Conservation (phyloP, 805 yeast species). For the Starmerella vaccinii region DNA sequence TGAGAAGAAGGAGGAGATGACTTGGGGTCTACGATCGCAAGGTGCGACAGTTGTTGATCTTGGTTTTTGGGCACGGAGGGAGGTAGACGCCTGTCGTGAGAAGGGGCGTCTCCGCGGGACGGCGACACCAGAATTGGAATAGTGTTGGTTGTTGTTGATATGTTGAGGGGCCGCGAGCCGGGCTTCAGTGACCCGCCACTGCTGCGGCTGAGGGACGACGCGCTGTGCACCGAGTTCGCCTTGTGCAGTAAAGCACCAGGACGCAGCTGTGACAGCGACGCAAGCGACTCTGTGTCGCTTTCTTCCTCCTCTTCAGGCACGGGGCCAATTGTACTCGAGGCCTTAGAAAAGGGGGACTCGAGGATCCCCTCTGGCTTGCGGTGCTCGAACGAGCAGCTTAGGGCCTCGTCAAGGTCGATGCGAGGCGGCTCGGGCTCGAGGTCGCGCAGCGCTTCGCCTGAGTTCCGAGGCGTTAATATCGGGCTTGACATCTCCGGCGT, state of each 20-base stretch:
- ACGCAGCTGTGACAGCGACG: slow-evolving; percentile 8
- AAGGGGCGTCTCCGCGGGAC: background rate
- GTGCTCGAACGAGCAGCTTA: slow-evolving; percentile 21
- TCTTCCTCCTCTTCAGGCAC: slow-evolving; percentile 25
- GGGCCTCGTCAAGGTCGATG: slow-evolving; percentile 26
- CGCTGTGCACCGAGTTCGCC: slow-evolving; percentile 11
- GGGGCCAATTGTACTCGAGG: slow-evolving; percentile 21
- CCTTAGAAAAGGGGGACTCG: slow-evolving; percentile 23
- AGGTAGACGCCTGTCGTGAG: background rate
- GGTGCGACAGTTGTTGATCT: slow-evolving; percentile 21
- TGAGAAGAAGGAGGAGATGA: background rate
- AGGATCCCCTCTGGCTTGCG: slow-evolving; percentile 19
- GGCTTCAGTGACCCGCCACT: slow-evolving; percentile 1
- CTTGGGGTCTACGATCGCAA: slow-evolving; percentile 18
- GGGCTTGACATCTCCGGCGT: slow-evolving; percentile 9
- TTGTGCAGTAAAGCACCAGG: slow-evolving; percentile 6
- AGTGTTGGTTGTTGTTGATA: background rate
- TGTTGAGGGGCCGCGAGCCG: background rate
- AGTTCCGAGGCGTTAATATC: slow-evolving; percentile 9
- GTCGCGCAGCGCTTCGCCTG: slow-evolving; percentile 11
- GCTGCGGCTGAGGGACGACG: slow-evolving; percentile 2
- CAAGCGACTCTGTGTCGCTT: slow-evolving; percentile 12
- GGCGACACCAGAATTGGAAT: slow-evolving; percentile 4
- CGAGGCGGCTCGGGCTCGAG: slow-evolving; percentile 8
- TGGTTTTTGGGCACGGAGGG: background rate